Evolutionary conservation across 2,329 filamentous ascomycete genomes (phyloP).

Genomic region (Bipolaris zeicola): DNA sequence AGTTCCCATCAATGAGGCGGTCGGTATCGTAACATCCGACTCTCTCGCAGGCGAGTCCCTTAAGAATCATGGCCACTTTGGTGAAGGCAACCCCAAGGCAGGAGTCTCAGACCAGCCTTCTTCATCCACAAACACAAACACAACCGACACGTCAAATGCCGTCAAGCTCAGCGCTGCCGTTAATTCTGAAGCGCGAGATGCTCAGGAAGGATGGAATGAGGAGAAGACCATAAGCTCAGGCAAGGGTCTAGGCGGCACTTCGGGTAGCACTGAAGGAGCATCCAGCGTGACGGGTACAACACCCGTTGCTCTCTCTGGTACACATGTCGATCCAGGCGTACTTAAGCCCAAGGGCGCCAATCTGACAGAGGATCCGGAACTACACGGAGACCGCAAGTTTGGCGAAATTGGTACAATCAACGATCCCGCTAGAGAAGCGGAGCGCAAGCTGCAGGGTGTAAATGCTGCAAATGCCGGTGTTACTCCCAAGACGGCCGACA

Average conservation of each 20-base stretch:
- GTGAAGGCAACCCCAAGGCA: slow-evolving; percentile 62
- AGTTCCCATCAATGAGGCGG: slow-evolving; percentile 62
- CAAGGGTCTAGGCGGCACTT: slow-evolving; percentile 44
- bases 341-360: slow-evolving; percentile 59
- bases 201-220: slow-evolving; percentile 48
- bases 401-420: slow-evolving; percentile 59
- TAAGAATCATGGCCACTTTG: slow-evolving; percentile 63
- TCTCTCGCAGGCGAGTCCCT: slow-evolving; percentile 79
- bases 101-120: slow-evolving; percentile 58
- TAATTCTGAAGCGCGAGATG: slow-evolving; percentile 54
- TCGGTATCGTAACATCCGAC: slow-evolving; percentile 68
- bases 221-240: slow-evolving; percentile 50
- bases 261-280: slow-evolving; percentile 34
- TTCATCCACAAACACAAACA: slow-evolving; percentile 61
- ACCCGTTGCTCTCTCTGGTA: slow-evolving; percentile 48
- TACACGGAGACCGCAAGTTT: slow-evolving; percentile 31
- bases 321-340: slow-evolving; percentile 34
- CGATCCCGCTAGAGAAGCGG: slow-evolving; percentile 60
- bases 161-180: slow-evolving; percentile 56
- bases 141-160: slow-evolving; percentile 60
- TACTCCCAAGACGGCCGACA: slow-evolving; percentile 15
- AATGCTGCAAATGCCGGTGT: slow-evolving; percentile 42
- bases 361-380: slow-evolving; percentile 52
- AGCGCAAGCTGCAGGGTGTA: slow-evolving; percentile 45
- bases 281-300: slow-evolving; percentile 33